Base-by-base conservation (phyloP, 192 early-diverging fungal species). In the Thoreauomyces humboldtii region DNA sequence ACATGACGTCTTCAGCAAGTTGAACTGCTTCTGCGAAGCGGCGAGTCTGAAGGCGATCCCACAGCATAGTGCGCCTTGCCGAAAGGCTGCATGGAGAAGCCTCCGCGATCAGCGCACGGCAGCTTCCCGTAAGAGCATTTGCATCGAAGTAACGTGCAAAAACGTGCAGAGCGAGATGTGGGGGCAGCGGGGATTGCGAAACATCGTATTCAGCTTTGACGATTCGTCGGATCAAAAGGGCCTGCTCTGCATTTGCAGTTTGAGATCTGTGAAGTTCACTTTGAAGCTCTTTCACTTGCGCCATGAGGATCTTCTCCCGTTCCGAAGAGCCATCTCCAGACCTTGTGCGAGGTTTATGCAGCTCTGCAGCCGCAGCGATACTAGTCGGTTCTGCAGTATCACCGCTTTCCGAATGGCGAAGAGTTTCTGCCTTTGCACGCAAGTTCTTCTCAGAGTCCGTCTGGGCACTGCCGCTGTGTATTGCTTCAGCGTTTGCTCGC, bases 11-110 rank as follows among this genome's bases (percentile, higher is more conserved):
- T 51, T 75, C 59, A 0, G 75, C 67, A 24, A 72, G 15, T 14
- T 56, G 53, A n/a, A 79, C 41, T 17, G 73, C 73, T 11, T 54
- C 45, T 24, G 51, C 63, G 55, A 79, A 75, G 7, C 71, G 33
- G 15, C 59, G 67, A 11, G 4, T 4, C 3, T 31, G 21, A 25
- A 75, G 35, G 15, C 27, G 61, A 12, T 54, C 14, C 38, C 53
- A 22, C 9, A 75, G 60, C 34, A 37, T 27, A 2, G 48, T 31
- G 7, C 46, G 29, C 2, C 61, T 46, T 11, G 61, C 46, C n/a
- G 3, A 12, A n/a, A 24, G 50, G 0, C 61, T 50, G 9, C 21
- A 22, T 21, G 35, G 28, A n/a, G 35, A 46, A 0, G 31, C 14
- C 4, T 63, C 61, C 7, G 0, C 17, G 27, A 27, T 28, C 5